Evolutionary conservation across 495 filamentous ascomycete species (phyloP), one percentile per base, ranked within the genome.

Genomic region (Penicillium atrosanguineum): DNA sequence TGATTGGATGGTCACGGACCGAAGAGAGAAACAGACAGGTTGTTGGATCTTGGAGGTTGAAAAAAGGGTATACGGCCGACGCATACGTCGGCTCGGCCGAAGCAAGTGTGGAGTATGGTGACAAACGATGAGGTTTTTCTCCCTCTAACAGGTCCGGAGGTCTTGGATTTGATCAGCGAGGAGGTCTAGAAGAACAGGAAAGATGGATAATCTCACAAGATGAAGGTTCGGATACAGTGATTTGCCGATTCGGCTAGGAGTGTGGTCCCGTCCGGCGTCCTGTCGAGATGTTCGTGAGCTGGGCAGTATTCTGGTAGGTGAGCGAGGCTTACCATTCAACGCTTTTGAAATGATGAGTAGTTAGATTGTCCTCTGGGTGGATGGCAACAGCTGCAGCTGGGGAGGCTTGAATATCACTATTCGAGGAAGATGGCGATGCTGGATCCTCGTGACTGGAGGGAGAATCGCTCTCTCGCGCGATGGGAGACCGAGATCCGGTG

Each of bases 191-290:
- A 40, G 18, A 34, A 11, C 7, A 26, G 5, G 21, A 28, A 45
- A 25, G 23, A 39, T 8, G 21, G 40, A 45, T 16, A 6, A 42
- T 67, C 70, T 62, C 59, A 86, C 78, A 96, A 61, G 28, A 95
- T 81, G 68, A 84, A 94, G 12, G 84, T 82, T 46, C 82, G 77
- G 39, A 95, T 75, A 44, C 71, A 74, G 59, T 91, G 83, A 53
- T 89, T 79, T 7, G 82, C 84, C 37, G 79, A 86, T 23, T 81
- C 79, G n/a, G 91, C 88, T 61, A 98, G 64, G 44, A 97, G 70
- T 7, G 82, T 83, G 9, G 90, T 94, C 15, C 93, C 90, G 63
- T 96, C 92, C 43, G 88, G 83, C 7, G 89, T 83, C 86, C 84
- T 84, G 59, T 34, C 37, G 41, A 16, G 2, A 20, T 38, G 0